Percentiles rank a stretch among this genome's conserved stretches.
phyloP scores from a whole-genome alignment of 441 rosid species.

The Syzygium malaccense region DNA sequence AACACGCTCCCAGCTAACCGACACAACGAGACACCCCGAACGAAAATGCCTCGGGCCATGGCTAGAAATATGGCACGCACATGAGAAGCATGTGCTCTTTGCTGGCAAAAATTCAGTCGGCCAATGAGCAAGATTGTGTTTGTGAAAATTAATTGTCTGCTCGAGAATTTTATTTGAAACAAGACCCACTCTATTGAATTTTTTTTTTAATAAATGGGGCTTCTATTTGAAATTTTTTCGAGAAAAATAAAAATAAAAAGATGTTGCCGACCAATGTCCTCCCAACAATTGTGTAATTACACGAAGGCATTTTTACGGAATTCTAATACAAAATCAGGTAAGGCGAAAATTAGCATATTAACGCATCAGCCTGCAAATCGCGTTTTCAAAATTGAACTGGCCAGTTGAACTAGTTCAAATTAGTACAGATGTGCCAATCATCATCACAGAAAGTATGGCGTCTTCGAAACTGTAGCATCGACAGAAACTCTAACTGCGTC shows the following conservation, averaged over 20 bases:
- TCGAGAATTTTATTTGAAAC: fast-evolving
- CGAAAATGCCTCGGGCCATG: no score
- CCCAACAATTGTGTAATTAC: not conserved
- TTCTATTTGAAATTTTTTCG: not conserved
- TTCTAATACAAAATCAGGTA: not conserved
- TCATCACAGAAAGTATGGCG: not conserved
- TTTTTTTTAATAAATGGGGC: fast-evolving
- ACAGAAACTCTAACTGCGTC: not conserved
- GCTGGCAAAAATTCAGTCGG: fast-evolving
- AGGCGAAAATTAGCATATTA: not conserved
- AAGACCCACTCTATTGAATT: not conserved
- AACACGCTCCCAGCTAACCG: no score
- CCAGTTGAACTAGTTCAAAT: not conserved
- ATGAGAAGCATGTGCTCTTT: no score
- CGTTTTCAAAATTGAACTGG: not conserved
- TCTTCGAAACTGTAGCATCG: not conserved
- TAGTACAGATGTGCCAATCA: not conserved
- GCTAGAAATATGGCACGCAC: no score
- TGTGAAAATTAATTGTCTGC: not conserved
- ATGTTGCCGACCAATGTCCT: not conserved
- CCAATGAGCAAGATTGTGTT: not conserved
- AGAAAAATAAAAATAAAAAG: not conserved
- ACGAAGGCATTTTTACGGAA: not conserved
- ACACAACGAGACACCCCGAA: no score
- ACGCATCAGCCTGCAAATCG: not conserved